Percentiles rank a stretch among this genome's conserved stretches.
phyloP scores from a whole-genome alignment of 139 green algal species.

The Haematococcus sp. region DNA sequence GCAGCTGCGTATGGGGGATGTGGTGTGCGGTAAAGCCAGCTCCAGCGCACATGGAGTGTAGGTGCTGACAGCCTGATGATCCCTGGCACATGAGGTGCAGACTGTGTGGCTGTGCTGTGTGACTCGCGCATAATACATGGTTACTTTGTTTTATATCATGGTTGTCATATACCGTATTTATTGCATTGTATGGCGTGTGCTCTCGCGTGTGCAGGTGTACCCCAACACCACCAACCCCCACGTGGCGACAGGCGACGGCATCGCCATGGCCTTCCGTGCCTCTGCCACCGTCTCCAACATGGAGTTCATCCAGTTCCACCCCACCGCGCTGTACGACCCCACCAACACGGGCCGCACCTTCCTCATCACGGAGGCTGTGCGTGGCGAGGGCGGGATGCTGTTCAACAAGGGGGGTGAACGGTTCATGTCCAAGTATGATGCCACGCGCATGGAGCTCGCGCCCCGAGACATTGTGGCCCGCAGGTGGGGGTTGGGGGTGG shows the following conservation, averaged over 20 bases:
- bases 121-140: too few species aligned
- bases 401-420: slow-evolving; percentile 83
- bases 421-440: slow-evolving; percentile 95
- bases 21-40: too few species aligned
- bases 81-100: too few species aligned
- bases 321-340: slow-evolving; percentile 75
- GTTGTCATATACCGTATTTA: too few species aligned
- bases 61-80: too few species aligned
- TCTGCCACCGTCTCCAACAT: slow-evolving; percentile 86
- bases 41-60: too few species aligned
- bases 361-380: slow-evolving; percentile 95
- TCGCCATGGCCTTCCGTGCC: slow-evolving; percentile 92
- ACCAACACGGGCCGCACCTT: slow-evolving; percentile 60
- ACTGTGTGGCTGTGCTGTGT: too few species aligned
- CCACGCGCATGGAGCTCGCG: slow-evolving; percentile 83
- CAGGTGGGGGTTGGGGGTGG: slow-evolving; percentile 9
- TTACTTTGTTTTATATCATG: too few species aligned
- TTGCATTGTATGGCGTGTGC: background rate
- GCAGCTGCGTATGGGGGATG: too few species aligned
- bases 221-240: slow-evolving; percentile 95
- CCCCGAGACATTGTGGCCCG: slow-evolving; percentile 94
- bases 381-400: slow-evolving; percentile 88
- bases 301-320: slow-evolving; percentile 99
- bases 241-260: slow-evolving; percentile 94
- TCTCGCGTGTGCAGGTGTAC: slow-evolving; percentile 67